Conservation (phyloP, 148 eudicot species). For the Rhododendron ferrugineum region DNA sequence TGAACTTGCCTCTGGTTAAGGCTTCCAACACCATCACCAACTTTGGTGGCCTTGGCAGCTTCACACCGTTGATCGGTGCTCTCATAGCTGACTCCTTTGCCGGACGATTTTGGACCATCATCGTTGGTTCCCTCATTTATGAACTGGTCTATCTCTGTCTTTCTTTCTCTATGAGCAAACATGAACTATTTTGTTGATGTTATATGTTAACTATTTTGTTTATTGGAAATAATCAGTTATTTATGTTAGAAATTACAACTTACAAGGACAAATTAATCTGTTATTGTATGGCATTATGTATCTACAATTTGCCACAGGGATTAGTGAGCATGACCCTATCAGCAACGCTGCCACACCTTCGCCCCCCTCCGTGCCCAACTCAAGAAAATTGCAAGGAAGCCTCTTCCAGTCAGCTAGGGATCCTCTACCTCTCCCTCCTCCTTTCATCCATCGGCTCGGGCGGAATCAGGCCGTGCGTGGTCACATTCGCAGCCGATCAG, state of each 20-base stretch:
- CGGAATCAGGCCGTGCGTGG: slow-evolving; percentile 53
- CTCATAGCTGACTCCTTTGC: slow-evolving; percentile 67
- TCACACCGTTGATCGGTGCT: slow-evolving; percentile 73
- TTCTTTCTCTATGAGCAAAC: background rate
- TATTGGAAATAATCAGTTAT: no score
- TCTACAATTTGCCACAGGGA: slow-evolving; percentile 30
- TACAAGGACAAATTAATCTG: no score
- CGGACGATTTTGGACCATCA: slow-evolving; percentile 74
- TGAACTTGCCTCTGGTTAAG: slow-evolving; percentile 64
- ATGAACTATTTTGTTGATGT: background rate
- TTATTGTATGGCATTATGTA: no score
- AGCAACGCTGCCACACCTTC: slow-evolving; percentile 47
- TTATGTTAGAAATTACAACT: no score
- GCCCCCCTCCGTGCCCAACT: slow-evolving; percentile 59
- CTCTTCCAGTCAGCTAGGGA: slow-evolving; percentile 39
- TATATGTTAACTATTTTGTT: no score
- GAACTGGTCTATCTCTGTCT: slow-evolving; percentile 32
- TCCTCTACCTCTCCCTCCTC: slow-evolving; percentile 42
- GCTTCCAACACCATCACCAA: slow-evolving; percentile 73
- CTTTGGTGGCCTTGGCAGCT: slow-evolving; percentile 53
- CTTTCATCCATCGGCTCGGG: slow-evolving; percentile 49
- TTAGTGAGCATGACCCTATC: slow-evolving; percentile 45
- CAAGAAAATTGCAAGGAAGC: slow-evolving; percentile 58
- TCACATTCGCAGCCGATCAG: slow-evolving; percentile 62
- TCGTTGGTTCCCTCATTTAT: slow-evolving; percentile 57